Evolutionary conservation across 805 yeast species (phyloP).

Genomic region (Barnettozyma sucrosica): DNA sequence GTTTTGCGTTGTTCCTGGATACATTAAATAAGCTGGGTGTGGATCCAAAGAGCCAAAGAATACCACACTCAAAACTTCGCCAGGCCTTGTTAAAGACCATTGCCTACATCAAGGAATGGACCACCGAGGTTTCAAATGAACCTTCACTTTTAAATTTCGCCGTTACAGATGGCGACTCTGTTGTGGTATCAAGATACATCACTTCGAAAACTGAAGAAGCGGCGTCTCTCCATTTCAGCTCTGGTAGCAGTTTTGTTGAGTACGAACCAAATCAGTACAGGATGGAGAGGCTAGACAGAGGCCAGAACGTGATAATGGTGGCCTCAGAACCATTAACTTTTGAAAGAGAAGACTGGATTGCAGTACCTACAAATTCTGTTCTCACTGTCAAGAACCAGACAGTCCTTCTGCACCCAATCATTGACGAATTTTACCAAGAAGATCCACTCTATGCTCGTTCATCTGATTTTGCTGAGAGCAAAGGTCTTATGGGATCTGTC

Average conservation of each 20-base stretch:
- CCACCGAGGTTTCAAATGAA: slow-evolving; percentile 53
- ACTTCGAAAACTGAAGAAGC: slow-evolving; percentile 91
- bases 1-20: slow-evolving; percentile 83
- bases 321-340: slow-evolving; percentile 96
- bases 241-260: slow-evolving; percentile 89
- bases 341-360: slow-evolving; percentile 95
- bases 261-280: slow-evolving; percentile 86
- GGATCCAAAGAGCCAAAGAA: slow-evolving; percentile 51
- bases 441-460: slow-evolving; percentile 66
- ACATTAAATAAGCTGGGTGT: slow-evolving; percentile 68
- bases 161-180: slow-evolving; percentile 84
- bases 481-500: slow-evolving; percentile 90
- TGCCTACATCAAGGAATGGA: slow-evolving; percentile 73
- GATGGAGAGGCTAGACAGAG: slow-evolving; percentile 89
- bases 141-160: slow-evolving; percentile 93
- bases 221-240: slow-evolving; percentile 89
- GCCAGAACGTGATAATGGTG: slow-evolving; percentile 93
- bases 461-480: slow-evolving; percentile 77
- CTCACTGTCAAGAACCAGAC: slow-evolving; percentile 80
- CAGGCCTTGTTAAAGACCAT: slow-evolving; percentile 70
- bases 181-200: slow-evolving; percentile 83
- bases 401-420: slow-evolving; percentile 83
- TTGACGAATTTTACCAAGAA: slow-evolving; percentile 79
- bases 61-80: slow-evolving; percentile 54
- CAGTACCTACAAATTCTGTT: slow-evolving; percentile 89